Percentiles rank a stretch among this genome's conserved stretches.
Evolutionary conservation across 306 rosid genomes (phyloP).

Genomic region (Cicer bijugum): DNA sequence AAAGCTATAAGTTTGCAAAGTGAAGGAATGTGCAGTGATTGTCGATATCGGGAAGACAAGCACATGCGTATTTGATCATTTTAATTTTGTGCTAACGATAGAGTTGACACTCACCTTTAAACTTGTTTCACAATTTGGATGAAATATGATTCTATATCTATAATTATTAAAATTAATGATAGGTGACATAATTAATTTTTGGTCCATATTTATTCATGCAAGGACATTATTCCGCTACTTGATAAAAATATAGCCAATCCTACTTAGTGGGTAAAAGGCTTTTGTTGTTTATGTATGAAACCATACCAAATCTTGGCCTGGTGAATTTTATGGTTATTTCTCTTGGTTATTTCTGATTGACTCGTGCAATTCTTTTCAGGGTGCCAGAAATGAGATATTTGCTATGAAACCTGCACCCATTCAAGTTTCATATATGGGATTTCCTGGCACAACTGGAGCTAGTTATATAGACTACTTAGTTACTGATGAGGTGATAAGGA

Average conservation of each 20-base stretch:
- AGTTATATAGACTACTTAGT: slow-evolving; percentile 83
- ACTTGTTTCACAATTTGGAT: not conserved
- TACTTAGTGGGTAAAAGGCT: not conserved
- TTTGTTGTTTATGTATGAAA: slow-evolving; percentile 26
- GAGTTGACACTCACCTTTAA: not conserved
- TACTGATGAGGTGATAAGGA: slow-evolving; percentile 78
- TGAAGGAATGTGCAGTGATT: not conserved
- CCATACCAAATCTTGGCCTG: not conserved
- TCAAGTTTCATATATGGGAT: slow-evolving; percentile 99
- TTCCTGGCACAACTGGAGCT: slow-evolving; percentile 99
- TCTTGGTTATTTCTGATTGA: slow-evolving; percentile 31
- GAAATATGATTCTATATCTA: not conserved
- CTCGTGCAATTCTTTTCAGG: slow-evolving; percentile 53
- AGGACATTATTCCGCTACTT: not conserved
- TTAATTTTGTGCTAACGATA: not conserved
- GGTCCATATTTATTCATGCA: not conserved
- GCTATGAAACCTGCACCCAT: slow-evolving; percentile 94
- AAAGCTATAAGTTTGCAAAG: not conserved
- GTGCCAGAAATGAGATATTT: slow-evolving; percentile 96
- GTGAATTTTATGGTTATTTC: not conserved
- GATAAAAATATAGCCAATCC: not conserved
- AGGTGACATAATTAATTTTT: not conserved
- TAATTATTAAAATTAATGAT: no score
- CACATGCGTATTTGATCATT: not conserved
- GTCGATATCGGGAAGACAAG: not conserved